A percentile compares a stretch with the other conserved stretches of the same genome.
Evolutionary conservation across 2,329 filamentous ascomycete species (phyloP).

Genomic region (Cryphonectria parasitica): DNA sequence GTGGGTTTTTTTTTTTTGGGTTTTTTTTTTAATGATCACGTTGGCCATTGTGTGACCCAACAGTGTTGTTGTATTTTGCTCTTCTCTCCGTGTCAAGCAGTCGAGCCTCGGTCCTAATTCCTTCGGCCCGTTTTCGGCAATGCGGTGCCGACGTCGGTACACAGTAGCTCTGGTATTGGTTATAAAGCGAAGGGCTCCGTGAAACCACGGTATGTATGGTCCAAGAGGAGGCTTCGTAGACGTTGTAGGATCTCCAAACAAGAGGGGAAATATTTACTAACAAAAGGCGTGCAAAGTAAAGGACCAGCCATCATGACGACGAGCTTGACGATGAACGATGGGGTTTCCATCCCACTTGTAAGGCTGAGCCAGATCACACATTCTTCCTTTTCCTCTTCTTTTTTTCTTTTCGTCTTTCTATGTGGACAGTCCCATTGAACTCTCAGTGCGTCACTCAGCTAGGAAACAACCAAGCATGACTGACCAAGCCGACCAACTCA

Average conservation of each 20-base stretch:
- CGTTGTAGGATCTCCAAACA: not conserved
- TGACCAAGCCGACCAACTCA: not conserved
- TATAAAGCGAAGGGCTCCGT: too few relatives aligned
- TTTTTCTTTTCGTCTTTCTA: not conserved
- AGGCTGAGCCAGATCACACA: not conserved
- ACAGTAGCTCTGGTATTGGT: too few relatives aligned
- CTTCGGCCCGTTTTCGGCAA: conserved; percentile 2
- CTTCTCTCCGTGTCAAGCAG: too few relatives aligned
- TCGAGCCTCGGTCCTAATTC: too few relatives aligned
- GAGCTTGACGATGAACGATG: conserved; percentile 10
- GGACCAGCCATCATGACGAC: not conserved
- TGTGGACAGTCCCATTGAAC: not conserved
- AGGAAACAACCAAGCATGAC: not conserved
- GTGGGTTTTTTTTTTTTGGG: not conserved
- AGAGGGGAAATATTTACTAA: too few relatives aligned
- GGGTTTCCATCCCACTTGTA: conserved; percentile 14
- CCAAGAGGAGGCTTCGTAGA: too few relatives aligned
- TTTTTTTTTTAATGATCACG: not conserved
- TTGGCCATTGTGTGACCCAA: not conserved
- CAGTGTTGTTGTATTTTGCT: not conserved
- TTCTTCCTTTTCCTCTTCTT: not conserved
- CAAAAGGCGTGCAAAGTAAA: too few relatives aligned
- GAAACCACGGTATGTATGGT: not conserved
- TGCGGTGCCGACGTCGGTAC: conserved; percentile 1
- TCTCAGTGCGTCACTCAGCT: too few relatives aligned